These are phyloP conservation scores for Laburnicola sp. DNA, from an alignment of 2,329 filamentous ascomycete species.

Conservation along the genomic window DNA sequence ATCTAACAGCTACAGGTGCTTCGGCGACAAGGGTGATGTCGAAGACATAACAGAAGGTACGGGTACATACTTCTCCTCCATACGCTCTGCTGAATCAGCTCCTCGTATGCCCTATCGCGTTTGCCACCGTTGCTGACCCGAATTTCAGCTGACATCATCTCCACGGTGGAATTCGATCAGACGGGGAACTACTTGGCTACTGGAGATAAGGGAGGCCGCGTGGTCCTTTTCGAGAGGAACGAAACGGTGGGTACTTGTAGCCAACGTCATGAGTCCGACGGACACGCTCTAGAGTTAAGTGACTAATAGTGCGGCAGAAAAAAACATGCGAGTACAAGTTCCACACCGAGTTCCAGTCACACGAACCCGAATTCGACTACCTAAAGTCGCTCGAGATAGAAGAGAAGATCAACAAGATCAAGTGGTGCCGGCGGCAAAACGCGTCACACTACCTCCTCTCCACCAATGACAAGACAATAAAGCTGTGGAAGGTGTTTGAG, in stretches of 20 bases:
- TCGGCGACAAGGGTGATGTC: conserved; percentile 99
- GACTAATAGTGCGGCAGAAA: conserved; percentile 65
- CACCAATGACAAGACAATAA: conserved; percentile 99
- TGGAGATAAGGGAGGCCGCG: conserved; percentile 84
- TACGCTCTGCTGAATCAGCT: not conserved
- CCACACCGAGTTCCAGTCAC: conserved; percentile 98
- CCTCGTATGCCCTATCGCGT: not conserved
- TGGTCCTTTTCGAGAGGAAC: conserved; percentile 88
- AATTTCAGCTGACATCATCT: conserved; percentile 78
- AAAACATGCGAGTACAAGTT: conserved; percentile 99
- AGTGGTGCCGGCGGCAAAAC: conserved; percentile 98
- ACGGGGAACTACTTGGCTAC: conserved; percentile 87
- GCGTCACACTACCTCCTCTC: conserved; percentile 97
- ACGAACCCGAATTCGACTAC: conserved; percentile 99
- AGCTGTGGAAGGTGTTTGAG: conserved; percentile 99
- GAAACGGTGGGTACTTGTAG: conserved; percentile 78
- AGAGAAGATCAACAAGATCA: conserved; percentile 99
- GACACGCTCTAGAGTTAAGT: not conserved
- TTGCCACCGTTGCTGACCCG: conserved; percentile 19
- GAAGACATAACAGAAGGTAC: conserved; percentile 97
- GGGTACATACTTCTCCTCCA: conserved; percentile 13
- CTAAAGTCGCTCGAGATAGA: conserved; percentile 99
- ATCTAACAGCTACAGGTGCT: conserved; percentile 70
- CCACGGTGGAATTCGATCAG: conserved; percentile 87
- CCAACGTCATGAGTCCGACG: not conserved